Base-by-base conservation (phyloP, 1,284 basidiomycete species). In the Fomes fomentarius region DNA sequence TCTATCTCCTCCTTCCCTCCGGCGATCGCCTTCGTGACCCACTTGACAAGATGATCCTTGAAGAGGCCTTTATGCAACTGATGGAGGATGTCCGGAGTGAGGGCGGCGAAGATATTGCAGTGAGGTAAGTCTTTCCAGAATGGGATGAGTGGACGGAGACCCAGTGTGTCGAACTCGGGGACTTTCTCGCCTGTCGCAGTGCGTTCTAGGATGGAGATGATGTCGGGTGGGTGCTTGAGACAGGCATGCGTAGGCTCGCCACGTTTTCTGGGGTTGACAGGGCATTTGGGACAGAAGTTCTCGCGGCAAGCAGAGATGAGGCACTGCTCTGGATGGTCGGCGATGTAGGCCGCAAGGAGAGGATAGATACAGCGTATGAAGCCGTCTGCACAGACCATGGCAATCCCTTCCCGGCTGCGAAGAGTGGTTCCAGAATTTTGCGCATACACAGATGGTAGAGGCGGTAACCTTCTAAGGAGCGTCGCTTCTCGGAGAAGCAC, bases 251-350 rank as follows among this genome's bases (percentile, higher is more conserved):
- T 37, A 8, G 50, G 58, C 7, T 58, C 58, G 2, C 62, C 61
- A 4, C 48, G 50, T 28, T 34, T 9, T 5, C 57, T 28, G 1
- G 51, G 50, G 1, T n/a, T 19, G 0, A 54, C 51, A 4, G 21
- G 26, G 31, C 67, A 66, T 12, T 56, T 61, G 0, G 63, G 66
- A 28, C 67, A 69, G 14, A 30, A 45, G 44, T 57, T 61, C 49
- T 66, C 62, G 39, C 56, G n/a, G 26, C 58, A 62, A 37, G 60
- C 57, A 10, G 65, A 43, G 0, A 69, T 55, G 0, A 70, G 52
- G 25, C 60, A 65, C 48, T 79, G 78, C 53, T 81, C 76, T 0
- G 76, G 76, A 52, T 75, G 74, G 57, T 80, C 75, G 5, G 73
- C 71, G n/a, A 77, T 60, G 47, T 76, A 77, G 0, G 74, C 74